Conservation (phyloP, 1,139 yeast species). For the Saccharomyces hybrid region DNA sequence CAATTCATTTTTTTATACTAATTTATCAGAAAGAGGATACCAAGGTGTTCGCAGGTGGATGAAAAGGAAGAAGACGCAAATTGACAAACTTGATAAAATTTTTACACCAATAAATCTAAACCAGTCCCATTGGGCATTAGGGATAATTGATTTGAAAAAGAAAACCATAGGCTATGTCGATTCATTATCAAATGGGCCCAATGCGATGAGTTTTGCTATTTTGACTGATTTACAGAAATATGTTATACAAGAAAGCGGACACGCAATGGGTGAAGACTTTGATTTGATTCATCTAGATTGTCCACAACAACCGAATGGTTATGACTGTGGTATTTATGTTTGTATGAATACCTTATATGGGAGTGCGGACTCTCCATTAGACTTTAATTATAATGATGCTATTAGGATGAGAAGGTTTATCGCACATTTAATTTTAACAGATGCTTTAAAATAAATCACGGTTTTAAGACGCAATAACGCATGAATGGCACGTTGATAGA, state of each 20-base stretch:
- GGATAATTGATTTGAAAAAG: conserved; percentile 58
- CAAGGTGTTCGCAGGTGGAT: conserved; percentile 85
- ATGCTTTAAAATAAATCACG: conserved; percentile 3
- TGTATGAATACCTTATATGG: conserved; percentile 68
- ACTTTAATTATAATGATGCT: conserved; percentile 67
- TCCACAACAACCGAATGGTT: conserved; percentile 87
- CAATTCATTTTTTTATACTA: conserved; percentile 81
- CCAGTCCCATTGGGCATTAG: conserved; percentile 89
- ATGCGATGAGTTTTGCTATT: conserved; percentile 51
- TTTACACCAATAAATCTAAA: conserved; percentile 78
- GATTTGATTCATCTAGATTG: conserved; percentile 39
- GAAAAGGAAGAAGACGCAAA: conserved; percentile 66
- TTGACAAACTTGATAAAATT: conserved; percentile 54
- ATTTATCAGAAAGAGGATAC: conserved; percentile 65
- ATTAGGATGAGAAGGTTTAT: conserved; percentile 58
- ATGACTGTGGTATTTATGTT: conserved; percentile 91
- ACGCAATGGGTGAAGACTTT: conserved; percentile 34
- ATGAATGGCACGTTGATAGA: neutral
- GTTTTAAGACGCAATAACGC: neutral
- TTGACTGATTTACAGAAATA: conserved; percentile 51
- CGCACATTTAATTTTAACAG: conserved; percentile 34
- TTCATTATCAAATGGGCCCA: conserved; percentile 45
- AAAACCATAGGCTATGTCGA: conserved; percentile 65
- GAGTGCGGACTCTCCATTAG: conserved; percentile 41
- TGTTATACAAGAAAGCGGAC: conserved; percentile 48